Evolutionary conservation across 257 asterid species (phyloP), one percentile per base, ranked within the genome.

Genomic region (Rhazya stricta): DNA sequence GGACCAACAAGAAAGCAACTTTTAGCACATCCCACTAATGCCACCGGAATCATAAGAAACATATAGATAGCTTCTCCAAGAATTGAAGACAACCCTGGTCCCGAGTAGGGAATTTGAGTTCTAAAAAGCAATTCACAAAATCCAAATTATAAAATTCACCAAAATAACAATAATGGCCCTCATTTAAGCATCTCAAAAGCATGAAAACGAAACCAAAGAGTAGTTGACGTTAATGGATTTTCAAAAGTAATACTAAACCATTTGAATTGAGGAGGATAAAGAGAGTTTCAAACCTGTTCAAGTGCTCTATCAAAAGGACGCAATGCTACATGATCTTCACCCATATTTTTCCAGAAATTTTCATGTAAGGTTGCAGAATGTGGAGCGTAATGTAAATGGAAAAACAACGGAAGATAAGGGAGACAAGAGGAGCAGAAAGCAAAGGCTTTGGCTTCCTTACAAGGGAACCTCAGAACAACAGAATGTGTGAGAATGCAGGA

Each of bases 251-350:
- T 5, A n/a, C n/a, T n/a, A 37, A 74, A 67, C 9, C 27, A 9
- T 9, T 8, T 2, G 53, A 61, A 13, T 6, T 34, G 29, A 65
- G 23, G 45, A 27, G 77, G 69, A 70, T 51, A 48, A 39, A 69
- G 61, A 65, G 71, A 57, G 63, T 36, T 39, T 12, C 39, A 65
- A 34, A 84, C 88, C 88, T 84, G 85, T 50, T 81, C 88, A 73
- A 79, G 67, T 42, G 84, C 85, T 84, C 88, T 81, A 37, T 79
- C 85, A 63, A 82, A 74, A 69, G 81, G 80, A 34, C 72, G 36
- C 23, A 72, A 56, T 29, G 81, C 69, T 46, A 76, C 43, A 27
- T 73, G 83, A 42, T 84, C 87, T 76, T 81, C 82, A 37, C 85
- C 82, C 88, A 84, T 83, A 54, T 62, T 79, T 53, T 25, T 56